A percentile compares a stretch with the other conserved stretches of the same genome.
These are phyloP conservation scores for Hemileccinum impolitum DNA, from an alignment of 768 basidiomycete species.

Conservation along the genomic window DNA sequence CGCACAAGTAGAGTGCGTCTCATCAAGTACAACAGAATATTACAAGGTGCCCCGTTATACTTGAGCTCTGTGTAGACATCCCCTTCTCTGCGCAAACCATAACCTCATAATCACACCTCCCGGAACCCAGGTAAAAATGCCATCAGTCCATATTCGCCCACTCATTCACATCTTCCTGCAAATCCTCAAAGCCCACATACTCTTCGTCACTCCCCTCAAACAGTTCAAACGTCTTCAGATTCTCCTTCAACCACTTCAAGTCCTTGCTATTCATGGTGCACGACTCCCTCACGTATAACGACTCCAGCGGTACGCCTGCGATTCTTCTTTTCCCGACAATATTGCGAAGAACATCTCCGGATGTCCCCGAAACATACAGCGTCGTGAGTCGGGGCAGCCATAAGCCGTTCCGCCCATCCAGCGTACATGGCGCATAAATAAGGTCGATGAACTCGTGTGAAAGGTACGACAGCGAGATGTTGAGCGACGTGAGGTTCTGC, in stretches of 20 bases:
- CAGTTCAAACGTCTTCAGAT: conserved; percentile 50
- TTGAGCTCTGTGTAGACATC: too few relatives aligned
- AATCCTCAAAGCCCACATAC: conserved; percentile 29
- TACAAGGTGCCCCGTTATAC: too few relatives aligned
- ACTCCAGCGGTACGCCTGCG: conserved; percentile 44
- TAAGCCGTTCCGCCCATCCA: background rate
- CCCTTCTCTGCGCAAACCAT: too few relatives aligned
- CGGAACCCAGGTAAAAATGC: too few relatives aligned
- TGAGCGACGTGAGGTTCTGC: conserved; percentile 42
- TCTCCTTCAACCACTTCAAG: conserved; percentile 47
- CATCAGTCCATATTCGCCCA: conserved; percentile 14
- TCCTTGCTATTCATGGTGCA: conserved; percentile 42
- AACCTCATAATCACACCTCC: too few relatives aligned
- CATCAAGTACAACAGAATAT: too few relatives aligned
- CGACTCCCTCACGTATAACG: conserved; percentile 41
- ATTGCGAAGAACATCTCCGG: conserved; percentile 38
- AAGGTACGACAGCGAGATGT: conserved; percentile 36
- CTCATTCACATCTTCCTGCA: conserved; percentile 6
- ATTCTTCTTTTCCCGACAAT: conserved; percentile 44
- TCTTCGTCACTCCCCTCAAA: conserved; percentile 51
- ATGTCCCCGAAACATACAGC: conserved; percentile 45
- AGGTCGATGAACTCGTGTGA: conserved; percentile 24
- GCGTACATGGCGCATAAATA: conserved; percentile 6
- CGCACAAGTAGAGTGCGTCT: conserved; percentile 30
- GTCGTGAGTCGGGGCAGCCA: conserved; percentile 52